Evolutionary conservation across 805 yeast species (phyloP), one percentile per base, ranked within the genome.

Genomic region (Brettanomyces bruxellensis): DNA sequence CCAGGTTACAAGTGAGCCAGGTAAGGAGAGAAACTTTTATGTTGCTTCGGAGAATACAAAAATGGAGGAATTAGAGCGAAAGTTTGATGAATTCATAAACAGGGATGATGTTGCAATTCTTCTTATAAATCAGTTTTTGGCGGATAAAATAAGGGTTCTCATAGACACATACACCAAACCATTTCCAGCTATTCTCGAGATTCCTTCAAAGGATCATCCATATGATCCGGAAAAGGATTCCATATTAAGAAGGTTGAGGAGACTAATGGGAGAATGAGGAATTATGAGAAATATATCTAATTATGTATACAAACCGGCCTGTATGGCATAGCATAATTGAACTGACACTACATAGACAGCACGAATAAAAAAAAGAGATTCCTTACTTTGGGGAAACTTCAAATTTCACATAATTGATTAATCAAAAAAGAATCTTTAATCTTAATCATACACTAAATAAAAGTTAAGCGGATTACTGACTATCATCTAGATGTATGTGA

Each of bases 141-240:
- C 99, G 14, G 98, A 93, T 58, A 75, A 79, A 55, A 91, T 93
- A 47, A 76, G 99, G 65, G 73, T 74, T 54, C 75, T 76, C 53
- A 88, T 93, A 41, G 99, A 93, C 58, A 73, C 78, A 42, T 93
- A 76, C 68, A 80, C 95, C 14, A 79, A 81, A 52, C 95, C 99
- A 9, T 93, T 93, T 67, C 99, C 99, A 7, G 97, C 99, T 3
- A 79, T 93, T 42, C 73, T 93, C 60, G 99, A 93, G 68, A 93
- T 93, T 51, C 99, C 99, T 25, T 88, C 97, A 13, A 93, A 93
- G 71, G 99, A 93, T 61, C 98, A 93, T 65, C 98, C 99, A 23
- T 93, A 93, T 65, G 95, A 93, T 65, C 99, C 99, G 22, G 98
- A 91, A 65, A 93, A 91, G 79, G 99, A 93, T 67, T 84, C 95